These are phyloP conservation scores for Fusarium sp. DNA, from an alignment of 2,329 filamentous ascomycete species.

Conservation along the genomic window DNA sequence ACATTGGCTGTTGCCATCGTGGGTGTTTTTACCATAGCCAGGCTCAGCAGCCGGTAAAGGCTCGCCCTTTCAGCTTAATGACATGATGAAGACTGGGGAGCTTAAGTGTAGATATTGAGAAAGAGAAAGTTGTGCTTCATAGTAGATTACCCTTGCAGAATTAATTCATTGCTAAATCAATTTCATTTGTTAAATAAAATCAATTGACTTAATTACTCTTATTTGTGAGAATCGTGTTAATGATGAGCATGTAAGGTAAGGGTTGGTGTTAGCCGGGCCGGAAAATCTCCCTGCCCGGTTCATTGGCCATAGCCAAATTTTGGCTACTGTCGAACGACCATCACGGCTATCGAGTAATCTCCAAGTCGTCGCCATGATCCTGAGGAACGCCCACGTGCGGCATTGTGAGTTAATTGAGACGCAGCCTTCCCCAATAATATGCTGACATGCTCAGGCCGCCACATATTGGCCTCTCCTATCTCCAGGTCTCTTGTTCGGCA, in stretches of 20 bases:
- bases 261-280: constrained; percentile 33
- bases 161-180: constrained; percentile 39
- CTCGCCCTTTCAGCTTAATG: constrained; percentile 49
- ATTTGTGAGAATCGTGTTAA: constrained; percentile 1
- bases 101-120: constrained; percentile 53
- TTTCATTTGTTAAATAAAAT: constrained; percentile 33
- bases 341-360: constrained; percentile 35
- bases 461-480: constrained; percentile 63
- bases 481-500: constrained; percentile 53
- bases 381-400: constrained; percentile 67
- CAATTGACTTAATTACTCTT: not conserved
- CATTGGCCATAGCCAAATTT: constrained; percentile 48
- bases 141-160: constrained; percentile 49
- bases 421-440: constrained; percentile 1
- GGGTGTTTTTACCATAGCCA: constrained; percentile 89
- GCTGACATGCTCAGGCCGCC: constrained; percentile 61
- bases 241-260: not conserved
- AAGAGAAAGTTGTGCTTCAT: constrained; percentile 45
- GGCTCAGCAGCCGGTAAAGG: constrained; percentile 69
- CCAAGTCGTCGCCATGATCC: constrained; percentile 63
- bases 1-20: constrained; percentile 95
- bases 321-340: constrained; percentile 45
- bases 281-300: constrained; percentile 45
- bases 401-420: constrained; percentile 60
- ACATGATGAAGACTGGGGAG: constrained; percentile 53